A percentile compares a stretch with the other conserved stretches of the same genome.
These are phyloP conservation scores for Groenewaldozyma salmanticensis DNA, from an alignment of 805 yeast genomes.

Conservation along the genomic window DNA sequence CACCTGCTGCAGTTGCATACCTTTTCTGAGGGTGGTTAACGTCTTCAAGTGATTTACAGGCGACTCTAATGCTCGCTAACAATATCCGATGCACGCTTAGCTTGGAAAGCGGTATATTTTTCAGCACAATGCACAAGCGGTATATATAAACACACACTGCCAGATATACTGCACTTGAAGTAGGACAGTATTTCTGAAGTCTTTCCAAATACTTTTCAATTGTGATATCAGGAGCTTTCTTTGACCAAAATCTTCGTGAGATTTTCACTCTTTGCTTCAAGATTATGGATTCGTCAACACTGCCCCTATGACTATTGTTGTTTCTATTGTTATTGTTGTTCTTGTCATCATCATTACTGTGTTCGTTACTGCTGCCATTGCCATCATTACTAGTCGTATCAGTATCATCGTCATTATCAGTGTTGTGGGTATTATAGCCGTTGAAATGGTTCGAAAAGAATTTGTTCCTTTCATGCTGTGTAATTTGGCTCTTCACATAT, in stretches of 20 bases:
- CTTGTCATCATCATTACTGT: not conserved
- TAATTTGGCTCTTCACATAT: not conserved
- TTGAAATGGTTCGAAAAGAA: too few relatives aligned
- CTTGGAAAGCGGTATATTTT: slow-evolving; percentile 26
- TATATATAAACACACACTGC: slow-evolving; percentile 29
- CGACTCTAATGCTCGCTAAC: slow-evolving; percentile 35
- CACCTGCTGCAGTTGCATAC: slow-evolving; percentile 40
- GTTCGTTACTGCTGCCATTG: not conserved
- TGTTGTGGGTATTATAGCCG: not conserved
- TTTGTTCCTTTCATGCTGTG: not conserved
- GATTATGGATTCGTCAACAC: not conserved
- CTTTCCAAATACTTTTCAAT: slow-evolving; percentile 26
- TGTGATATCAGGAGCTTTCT: slow-evolving; percentile 24
- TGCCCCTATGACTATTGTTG: not conserved
- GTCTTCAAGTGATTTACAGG: slow-evolving; percentile 42
- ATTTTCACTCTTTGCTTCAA: slow-evolving; percentile 14
- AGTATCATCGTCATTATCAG: not conserved
- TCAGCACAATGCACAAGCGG: slow-evolving; percentile 24
- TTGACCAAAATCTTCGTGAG: slow-evolving; percentile 26
- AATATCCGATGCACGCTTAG: slow-evolving; percentile 35
- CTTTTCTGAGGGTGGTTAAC: slow-evolving; percentile 36
- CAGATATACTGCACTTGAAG: slow-evolving; percentile 30
- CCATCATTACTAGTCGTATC: not conserved
- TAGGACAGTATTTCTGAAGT: slow-evolving; percentile 31
- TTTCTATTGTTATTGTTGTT: not conserved